A percentile compares a stretch with the other conserved stretches of the same genome.
phyloP scores from a whole-genome alignment of 2,329 filamentous ascomycete species.

The Pseudocercospora eumusae region DNA sequence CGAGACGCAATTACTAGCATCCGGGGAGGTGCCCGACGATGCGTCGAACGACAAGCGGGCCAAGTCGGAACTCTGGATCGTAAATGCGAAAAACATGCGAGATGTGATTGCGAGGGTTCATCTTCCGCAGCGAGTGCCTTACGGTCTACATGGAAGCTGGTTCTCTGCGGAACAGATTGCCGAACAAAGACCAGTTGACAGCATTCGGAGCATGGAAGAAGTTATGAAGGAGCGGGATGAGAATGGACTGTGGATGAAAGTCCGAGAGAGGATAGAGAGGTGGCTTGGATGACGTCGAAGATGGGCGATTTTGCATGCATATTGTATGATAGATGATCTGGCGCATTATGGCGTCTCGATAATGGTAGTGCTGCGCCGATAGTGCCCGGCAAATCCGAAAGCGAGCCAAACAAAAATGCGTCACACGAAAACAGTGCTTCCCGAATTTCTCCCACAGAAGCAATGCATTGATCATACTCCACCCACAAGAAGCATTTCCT shows the following conservation, averaged over 20 bases:
- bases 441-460: slow-evolving; percentile 10
- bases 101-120: slow-evolving; percentile 60
- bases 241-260: slow-evolving; percentile 36
- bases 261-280: slow-evolving; percentile 36
- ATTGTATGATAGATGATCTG: neutral
- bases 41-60: slow-evolving; percentile 36
- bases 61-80: slow-evolving; percentile 66
- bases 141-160: slow-evolving; percentile 67
- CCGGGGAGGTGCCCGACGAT: slow-evolving; percentile 43
- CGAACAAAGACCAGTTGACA: slow-evolving; percentile 49
- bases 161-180: slow-evolving; percentile 57
- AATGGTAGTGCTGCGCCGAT: neutral
- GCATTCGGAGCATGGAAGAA: slow-evolving; percentile 33
- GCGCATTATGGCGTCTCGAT: neutral
- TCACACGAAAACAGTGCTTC: slow-evolving; percentile 5
- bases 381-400: too few relatives aligned
- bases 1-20: slow-evolving; percentile 58
- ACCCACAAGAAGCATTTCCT: neutral
- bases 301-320: neutral
- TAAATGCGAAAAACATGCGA: slow-evolving; percentile 65
- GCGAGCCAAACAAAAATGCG: too few relatives aligned
- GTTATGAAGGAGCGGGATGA: slow-evolving; percentile 28
- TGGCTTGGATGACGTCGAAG: slow-evolving; percentile 27
- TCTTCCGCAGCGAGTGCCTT: slow-evolving; percentile 68
- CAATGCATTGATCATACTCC: slow-evolving; percentile 6